These are phyloP conservation scores for Clonostachys solani DNA, from an alignment of 2,329 filamentous ascomycete species.

Conservation along the genomic window DNA sequence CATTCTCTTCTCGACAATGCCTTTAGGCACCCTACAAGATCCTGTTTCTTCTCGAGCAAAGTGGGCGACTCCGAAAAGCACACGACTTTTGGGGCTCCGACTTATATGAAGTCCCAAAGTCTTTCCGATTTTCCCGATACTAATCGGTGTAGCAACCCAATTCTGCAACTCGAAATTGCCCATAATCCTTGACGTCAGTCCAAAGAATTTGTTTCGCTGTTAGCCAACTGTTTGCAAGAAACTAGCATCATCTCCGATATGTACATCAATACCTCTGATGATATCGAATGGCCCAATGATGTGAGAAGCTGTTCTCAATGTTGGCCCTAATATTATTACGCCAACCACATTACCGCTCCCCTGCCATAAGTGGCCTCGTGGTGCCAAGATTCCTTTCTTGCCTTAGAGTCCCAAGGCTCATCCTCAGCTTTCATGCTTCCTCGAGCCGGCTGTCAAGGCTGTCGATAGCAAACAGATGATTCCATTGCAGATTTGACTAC, in stretches of 20 bases:
- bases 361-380: constrained; percentile 72
- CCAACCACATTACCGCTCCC: constrained; percentile 80
- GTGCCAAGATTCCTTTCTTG: constrained; percentile 57
- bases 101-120: constrained; percentile 75
- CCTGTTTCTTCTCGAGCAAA: constrained; percentile 61
- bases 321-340: constrained; percentile 67
- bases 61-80: constrained; percentile 62
- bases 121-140: constrained; percentile 42
- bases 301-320: constrained; percentile 67
- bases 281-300: constrained; percentile 67
- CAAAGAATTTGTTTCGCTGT: constrained; percentile 55
- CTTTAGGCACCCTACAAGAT: constrained; percentile 57
- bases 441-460: constrained; percentile 71
- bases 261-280: constrained; percentile 72
- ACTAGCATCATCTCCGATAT: constrained; percentile 59
- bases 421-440: constrained; percentile 72
- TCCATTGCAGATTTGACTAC: constrained; percentile 59
- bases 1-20: too few species aligned
- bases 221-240: neutral
- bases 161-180: constrained; percentile 22
- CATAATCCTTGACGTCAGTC: constrained; percentile 59
- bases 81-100: constrained; percentile 67
- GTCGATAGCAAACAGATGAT: constrained; percentile 75
- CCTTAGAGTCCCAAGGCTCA: constrained; percentile 76
- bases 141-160: constrained; percentile 6